Conservation (phyloP, 2,329 filamentous ascomycete species). For the Fusarium torulosum region DNA sequence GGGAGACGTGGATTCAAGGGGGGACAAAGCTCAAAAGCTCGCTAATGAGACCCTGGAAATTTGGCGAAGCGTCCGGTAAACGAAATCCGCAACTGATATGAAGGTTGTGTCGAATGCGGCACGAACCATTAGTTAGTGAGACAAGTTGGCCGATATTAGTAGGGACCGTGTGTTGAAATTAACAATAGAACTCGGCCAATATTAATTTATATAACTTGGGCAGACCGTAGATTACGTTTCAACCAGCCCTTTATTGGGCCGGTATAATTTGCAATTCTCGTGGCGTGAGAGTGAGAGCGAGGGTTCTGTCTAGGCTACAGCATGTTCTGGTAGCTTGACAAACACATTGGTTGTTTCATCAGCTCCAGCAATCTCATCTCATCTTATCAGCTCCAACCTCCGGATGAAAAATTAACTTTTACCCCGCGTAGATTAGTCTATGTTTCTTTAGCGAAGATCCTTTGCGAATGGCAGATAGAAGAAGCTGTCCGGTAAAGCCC, state of each 20-base stretch:
- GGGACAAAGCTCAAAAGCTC: conserved; percentile 14
- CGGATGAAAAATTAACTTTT: conserved; percentile 24
- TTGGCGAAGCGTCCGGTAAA: not conserved
- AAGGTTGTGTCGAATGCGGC: conserved; percentile 22
- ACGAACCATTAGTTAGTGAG: not conserved
- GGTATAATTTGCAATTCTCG: conserved; percentile 19
- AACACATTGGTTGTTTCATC: conserved; percentile 29
- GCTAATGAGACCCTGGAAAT: conserved; percentile 26
- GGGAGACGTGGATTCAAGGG: conserved; percentile 23
- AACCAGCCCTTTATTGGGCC: not conserved
- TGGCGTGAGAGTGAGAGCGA: conserved; percentile 1
- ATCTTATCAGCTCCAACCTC: conserved; percentile 4
- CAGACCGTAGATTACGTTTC: too few species aligned
- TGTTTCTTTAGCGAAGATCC: conserved; percentile 33
- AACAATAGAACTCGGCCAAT: conserved; percentile 1
- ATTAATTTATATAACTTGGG: too few species aligned
- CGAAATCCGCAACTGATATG: conserved; percentile 4
- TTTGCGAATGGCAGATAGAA: conserved; percentile 23
- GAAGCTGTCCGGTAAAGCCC: conserved; percentile 18
- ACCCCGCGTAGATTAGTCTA: conserved; percentile 27
- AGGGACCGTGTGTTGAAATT: not conserved
- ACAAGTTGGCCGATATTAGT: conserved; percentile 15
- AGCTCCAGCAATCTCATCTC: conserved; percentile 8
- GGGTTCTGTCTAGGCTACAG: conserved; percentile 3
- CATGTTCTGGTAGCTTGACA: conserved; percentile 1